phyloP scores from a whole-genome alignment of 441 rosid genomes.

The Raphanus hybrid region DNA sequence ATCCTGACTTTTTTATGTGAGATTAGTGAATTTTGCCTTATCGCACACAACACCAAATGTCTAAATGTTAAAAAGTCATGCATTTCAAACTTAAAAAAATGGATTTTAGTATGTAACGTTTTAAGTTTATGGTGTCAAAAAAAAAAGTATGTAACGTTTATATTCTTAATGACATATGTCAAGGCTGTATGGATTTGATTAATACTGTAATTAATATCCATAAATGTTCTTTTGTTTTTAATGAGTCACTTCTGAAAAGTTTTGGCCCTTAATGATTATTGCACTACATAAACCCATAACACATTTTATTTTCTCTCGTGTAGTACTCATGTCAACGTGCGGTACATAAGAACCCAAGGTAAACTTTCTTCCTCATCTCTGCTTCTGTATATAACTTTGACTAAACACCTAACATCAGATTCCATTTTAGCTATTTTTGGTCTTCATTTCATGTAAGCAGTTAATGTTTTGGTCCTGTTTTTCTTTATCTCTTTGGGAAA shows the following conservation, averaged over 20 bases:
- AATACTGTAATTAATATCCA: neutral
- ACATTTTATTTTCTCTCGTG: neutral
- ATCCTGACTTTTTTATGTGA: neutral
- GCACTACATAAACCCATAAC: constrained; percentile 24
- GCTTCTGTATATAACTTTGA: constrained; percentile 17
- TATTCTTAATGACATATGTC: constrained; percentile 14
- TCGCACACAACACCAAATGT: constrained; percentile 4
- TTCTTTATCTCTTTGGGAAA: constrained; percentile 30
- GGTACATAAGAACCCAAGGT: constrained; percentile 29
- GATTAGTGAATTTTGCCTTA: neutral
- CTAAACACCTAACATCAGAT: neutral
- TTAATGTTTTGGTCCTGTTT: constrained; percentile 21
- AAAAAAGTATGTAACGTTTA: neutral
- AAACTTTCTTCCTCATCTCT: constrained; percentile 30
- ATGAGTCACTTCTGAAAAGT: neutral
- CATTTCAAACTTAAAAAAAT: constrained; percentile 9
- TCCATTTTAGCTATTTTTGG: constrained; percentile 11
- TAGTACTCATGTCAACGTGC: constrained; percentile 42
- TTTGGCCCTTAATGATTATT: constrained; percentile 28
- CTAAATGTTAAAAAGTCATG: constrained; percentile 23
- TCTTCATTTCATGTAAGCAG: constrained; percentile 39
- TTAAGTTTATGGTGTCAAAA: no score
- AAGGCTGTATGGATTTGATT: constrained; percentile 7
- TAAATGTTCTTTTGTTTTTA: neutral
- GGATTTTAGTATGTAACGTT: neutral